A percentile compares a stretch with the other conserved stretches of the same genome.
phyloP scores from a whole-genome alignment of 179 eudicot genomes.

The Camellia oleifera region DNA sequence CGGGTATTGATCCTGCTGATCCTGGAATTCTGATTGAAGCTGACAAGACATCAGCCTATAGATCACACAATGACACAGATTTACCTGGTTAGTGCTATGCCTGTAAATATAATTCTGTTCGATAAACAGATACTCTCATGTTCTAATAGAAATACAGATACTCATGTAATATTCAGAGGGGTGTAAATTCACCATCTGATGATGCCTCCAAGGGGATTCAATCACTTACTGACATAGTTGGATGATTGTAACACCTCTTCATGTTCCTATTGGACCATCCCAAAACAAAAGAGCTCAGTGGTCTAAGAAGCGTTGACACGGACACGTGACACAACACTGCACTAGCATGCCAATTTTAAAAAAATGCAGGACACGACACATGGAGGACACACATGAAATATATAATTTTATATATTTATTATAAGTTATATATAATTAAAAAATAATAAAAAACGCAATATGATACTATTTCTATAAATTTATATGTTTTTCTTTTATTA shows the following conservation, averaged over 20 bases:
- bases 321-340: too few species aligned
- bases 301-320: not conserved
- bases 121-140: not conserved
- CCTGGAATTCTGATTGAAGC: conserved; percentile 81
- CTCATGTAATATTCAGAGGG: not conserved
- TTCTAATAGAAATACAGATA: too few species aligned
- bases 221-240: not conserved
- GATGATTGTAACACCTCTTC: not conserved
- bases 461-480: too few species aligned
- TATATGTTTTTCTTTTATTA: too few species aligned
- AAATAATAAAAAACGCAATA: too few species aligned
- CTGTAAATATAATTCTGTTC: not conserved
- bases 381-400: too few species aligned
- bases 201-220: not conserved
- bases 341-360: too few species aligned
- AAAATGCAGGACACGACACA: too few species aligned
- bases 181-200: conserved; percentile 4
- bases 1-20: conserved; percentile 94
- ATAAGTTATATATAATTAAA: too few species aligned
- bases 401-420: too few species aligned
- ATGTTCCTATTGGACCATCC: too few species aligned
- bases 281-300: not conserved
- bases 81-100: conserved; percentile 48
- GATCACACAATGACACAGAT: conserved; percentile 51
- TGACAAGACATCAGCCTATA: conserved; percentile 35